Base-by-base conservation (phyloP, 2,329 filamentous ascomycete species). In the Aspergillus alliaceus region DNA sequence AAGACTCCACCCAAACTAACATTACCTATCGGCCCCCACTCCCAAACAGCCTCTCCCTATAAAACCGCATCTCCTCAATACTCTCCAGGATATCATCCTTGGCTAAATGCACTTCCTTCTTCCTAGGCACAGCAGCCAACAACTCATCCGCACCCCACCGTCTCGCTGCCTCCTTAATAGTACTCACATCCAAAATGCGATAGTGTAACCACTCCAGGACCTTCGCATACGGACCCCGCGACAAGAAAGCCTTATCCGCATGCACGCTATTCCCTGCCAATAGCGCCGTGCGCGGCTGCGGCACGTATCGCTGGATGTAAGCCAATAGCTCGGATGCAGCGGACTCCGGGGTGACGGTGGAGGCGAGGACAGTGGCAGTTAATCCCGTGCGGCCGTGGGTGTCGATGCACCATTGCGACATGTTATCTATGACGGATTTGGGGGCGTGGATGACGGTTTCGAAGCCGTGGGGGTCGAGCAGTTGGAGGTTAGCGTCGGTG, bases 221-320 rank as follows among this genome's bases (percentile, higher is more conserved):
- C 58, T 81, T 79, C 37, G 81, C 84, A 75, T 93, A 99, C 0
- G 93, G 92, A 56, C 81, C 82, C 61, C 85, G 84, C 5, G 85
- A 81, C 58, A 99, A 80, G 71, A 99, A 99, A 2, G 86, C 85
- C 66, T 86, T 86, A 75, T 99, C 95, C 3, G 90, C 91, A 71
- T 99, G 93, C 25, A 99, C 90, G 56, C 89, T 95, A 76, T 96
- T 99, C 2, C 95, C 95, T 0, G 95, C 93, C 39, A 99, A 80
- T 56, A 98, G 75, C 1, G 86, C 93, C 32, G 76, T 84, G 48
- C 86, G 81, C 8, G 81, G 79, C 58, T 87, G 78, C 0, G 91
- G 90, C 6, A 95, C 83, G 69, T 87, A 82, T 59, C 79, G 82
- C 66, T 87, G 83, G 66, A 99, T 88, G 75, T 98, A 98, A 22